Evolutionary conservation across 768 basidiomycete species (phyloP).

Genomic region (Favolaschia claudopus): DNA sequence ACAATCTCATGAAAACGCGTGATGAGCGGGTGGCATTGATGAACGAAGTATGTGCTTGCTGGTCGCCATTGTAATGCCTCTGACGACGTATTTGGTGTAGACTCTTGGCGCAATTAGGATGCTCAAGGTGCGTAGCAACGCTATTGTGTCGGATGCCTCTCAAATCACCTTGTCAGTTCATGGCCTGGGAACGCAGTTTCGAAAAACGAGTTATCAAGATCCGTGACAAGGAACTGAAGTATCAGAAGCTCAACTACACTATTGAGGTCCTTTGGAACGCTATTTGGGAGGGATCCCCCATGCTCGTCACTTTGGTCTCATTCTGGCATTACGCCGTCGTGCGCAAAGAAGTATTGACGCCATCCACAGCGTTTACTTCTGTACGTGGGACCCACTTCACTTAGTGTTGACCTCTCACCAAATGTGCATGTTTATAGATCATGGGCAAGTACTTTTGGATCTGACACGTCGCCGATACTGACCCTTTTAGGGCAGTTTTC

Average conservation of each 20-base stretch:
- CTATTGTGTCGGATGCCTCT: background rate
- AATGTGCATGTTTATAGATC: conserved; percentile 46
- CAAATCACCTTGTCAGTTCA: conserved; percentile 62
- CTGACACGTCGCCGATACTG: background rate
- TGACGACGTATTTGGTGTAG: conserved; percentile 44
- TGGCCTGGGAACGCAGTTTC: conserved; percentile 94
- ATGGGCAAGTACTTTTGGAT: conserved; percentile 43
- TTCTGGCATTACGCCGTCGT: conserved; percentile 81
- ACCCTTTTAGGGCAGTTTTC: conserved; percentile 61
- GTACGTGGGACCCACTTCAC: conserved; percentile 45
- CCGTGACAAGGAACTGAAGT: conserved; percentile 82
- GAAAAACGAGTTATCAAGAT: conserved; percentile 77
- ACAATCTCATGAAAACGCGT: conserved; percentile 89
- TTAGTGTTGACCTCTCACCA: conserved; percentile 19
- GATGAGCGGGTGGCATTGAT: conserved; percentile 91
- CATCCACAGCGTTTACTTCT: conserved; percentile 84
- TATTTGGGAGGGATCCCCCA: conserved; percentile 60
- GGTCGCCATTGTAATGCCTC: background rate
- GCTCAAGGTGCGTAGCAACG: conserved; percentile 77
- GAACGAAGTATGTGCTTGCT: conserved; percentile 63
- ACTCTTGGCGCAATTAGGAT: conserved; percentile 89
- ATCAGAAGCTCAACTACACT: conserved; percentile 85
- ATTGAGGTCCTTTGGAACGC: conserved; percentile 72
- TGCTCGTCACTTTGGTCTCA: conserved; percentile 65
- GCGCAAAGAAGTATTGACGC: conserved; percentile 72